A percentile compares a stretch with the other conserved stretches of the same genome.
These are phyloP conservation scores for Yarrowia keelungensis DNA, from an alignment of 805 yeast genomes.

Conservation along the genomic window DNA sequence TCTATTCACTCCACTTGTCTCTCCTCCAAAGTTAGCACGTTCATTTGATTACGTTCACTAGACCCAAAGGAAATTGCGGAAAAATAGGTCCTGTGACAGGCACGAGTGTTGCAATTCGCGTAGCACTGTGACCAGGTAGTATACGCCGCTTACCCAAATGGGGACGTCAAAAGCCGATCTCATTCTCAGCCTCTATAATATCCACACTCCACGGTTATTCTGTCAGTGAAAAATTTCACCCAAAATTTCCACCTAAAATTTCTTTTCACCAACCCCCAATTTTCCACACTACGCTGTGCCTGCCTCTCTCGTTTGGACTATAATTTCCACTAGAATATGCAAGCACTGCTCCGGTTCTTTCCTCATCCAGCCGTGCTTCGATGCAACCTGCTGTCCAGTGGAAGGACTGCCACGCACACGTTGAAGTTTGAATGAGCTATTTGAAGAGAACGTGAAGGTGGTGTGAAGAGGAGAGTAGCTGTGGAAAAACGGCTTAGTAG, in stretches of 20 bases:
- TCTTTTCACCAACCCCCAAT: background rate
- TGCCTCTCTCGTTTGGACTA: background rate
- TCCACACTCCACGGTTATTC: background rate
- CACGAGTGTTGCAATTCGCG: too few relatives aligned
- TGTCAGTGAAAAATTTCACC: background rate
- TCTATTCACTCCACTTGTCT: too few relatives aligned
- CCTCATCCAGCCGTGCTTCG: conserved; percentile 10
- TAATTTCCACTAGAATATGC: background rate
- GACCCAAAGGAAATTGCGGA: conserved; percentile 20
- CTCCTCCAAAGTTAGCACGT: too few relatives aligned
- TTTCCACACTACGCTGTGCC: background rate
- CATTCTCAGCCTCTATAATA: too few relatives aligned
- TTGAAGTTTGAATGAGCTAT: background rate
- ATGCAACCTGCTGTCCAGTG: conserved; percentile 13
- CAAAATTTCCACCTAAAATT: too few relatives aligned
- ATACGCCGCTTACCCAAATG: too few relatives aligned
- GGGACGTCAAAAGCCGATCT: too few relatives aligned
- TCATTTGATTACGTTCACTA: too few relatives aligned
- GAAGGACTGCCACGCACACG: conserved; percentile 18
- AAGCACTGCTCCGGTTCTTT: conserved; percentile 6
- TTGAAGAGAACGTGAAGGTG: too few relatives aligned
- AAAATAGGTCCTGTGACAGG: background rate
- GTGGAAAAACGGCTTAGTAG: too few relatives aligned
- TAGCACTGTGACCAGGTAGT: too few relatives aligned
- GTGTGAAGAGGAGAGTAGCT: too few relatives aligned